Conservation (phyloP, 768 basidiomycete genomes). For the Boletus bicolor region DNA sequence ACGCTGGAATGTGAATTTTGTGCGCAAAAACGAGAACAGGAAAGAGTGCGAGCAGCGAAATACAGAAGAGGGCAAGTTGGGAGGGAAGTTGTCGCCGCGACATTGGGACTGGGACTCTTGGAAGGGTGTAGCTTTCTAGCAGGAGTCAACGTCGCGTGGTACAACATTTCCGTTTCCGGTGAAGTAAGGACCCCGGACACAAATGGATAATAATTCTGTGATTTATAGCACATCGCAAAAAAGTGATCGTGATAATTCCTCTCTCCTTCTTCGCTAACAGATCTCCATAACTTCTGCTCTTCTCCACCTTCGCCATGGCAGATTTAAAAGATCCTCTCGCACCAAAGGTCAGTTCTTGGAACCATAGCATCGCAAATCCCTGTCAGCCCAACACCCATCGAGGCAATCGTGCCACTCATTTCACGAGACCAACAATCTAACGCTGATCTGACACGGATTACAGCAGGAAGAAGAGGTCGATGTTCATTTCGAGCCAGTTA, state of each 20-base stretch:
- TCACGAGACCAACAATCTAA: slow-evolving; percentile 20
- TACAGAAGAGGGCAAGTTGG: slow-evolving; percentile 40
- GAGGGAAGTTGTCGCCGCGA: slow-evolving; percentile 31
- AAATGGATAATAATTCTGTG: slow-evolving; percentile 4
- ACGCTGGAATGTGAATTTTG: slow-evolving; percentile 71
- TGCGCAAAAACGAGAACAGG: slow-evolving; percentile 50
- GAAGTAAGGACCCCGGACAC: slow-evolving; percentile 27
- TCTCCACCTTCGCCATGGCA: slow-evolving; percentile 43
- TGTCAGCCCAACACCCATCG: slow-evolving; percentile 17
- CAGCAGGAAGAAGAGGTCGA: slow-evolving; percentile 73
- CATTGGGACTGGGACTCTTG: slow-evolving; percentile 26
- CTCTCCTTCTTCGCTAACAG: slow-evolving; percentile 16
- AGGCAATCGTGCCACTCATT: slow-evolving; percentile 28
- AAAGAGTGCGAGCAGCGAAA: slow-evolving; percentile 36
- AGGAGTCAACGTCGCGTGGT: neutral
- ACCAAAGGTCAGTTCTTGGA: slow-evolving; percentile 55
- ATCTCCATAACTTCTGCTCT: slow-evolving; percentile 6
- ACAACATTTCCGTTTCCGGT: slow-evolving; percentile 11
- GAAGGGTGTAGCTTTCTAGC: neutral
- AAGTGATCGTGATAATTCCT: slow-evolving; percentile 26
- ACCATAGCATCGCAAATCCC: neutral
- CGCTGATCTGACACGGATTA: slow-evolving; percentile 27
- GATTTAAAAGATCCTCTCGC: slow-evolving; percentile 62
- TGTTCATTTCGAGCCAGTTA: slow-evolving; percentile 92
- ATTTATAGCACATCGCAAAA: slow-evolving; percentile 16